These are phyloP conservation scores for Curvularia lunata DNA, from an alignment of 2,329 filamentous ascomycete genomes.

Conservation along the genomic window DNA sequence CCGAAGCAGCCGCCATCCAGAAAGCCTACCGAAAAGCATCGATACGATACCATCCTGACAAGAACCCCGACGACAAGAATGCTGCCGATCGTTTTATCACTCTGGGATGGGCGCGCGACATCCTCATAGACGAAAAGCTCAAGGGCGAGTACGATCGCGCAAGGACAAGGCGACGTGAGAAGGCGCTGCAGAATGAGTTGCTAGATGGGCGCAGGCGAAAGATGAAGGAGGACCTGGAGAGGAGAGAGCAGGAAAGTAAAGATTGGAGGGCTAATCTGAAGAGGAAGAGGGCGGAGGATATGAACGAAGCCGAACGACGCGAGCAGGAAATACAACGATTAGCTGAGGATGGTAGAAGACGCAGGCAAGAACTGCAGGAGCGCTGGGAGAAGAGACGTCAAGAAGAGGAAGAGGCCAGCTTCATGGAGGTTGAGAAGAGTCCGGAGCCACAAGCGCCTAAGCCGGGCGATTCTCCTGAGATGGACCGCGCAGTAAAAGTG, in stretches of 20 bases:
- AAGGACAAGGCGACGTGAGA: slow-evolving; percentile 72
- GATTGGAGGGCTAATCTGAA: slow-evolving; percentile 46
- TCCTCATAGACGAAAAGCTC: slow-evolving; percentile 73
- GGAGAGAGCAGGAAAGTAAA: slow-evolving; percentile 65
- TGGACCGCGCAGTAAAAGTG: slow-evolving; percentile 65
- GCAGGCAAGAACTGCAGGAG: slow-evolving; percentile 62
- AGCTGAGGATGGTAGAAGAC: slow-evolving; percentile 58
- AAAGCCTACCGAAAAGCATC: slow-evolving; percentile 84
- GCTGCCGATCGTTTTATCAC: slow-evolving; percentile 84
- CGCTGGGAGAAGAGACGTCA: slow-evolving; percentile 60
- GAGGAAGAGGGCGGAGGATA: slow-evolving; percentile 54
- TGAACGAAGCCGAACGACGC: slow-evolving; percentile 63
- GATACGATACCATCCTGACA: slow-evolving; percentile 93
- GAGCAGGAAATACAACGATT: slow-evolving; percentile 57
- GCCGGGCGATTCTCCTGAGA: slow-evolving; percentile 53
- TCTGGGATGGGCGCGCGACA: slow-evolving; percentile 83
- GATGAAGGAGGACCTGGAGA: slow-evolving; percentile 87
- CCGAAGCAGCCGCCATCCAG: slow-evolving; percentile 74
- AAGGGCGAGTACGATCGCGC: slow-evolving; percentile 80
- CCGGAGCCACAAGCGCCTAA: slow-evolving; percentile 25
- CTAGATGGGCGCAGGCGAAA: slow-evolving; percentile 75
- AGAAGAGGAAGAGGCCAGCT: slow-evolving; percentile 53
- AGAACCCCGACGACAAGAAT: slow-evolving; percentile 65
- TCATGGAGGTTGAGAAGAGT: slow-evolving; percentile 43
- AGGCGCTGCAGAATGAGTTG: slow-evolving; percentile 72